Conservation (phyloP, 345 rosid species). For the Camelina laxa region DNA sequence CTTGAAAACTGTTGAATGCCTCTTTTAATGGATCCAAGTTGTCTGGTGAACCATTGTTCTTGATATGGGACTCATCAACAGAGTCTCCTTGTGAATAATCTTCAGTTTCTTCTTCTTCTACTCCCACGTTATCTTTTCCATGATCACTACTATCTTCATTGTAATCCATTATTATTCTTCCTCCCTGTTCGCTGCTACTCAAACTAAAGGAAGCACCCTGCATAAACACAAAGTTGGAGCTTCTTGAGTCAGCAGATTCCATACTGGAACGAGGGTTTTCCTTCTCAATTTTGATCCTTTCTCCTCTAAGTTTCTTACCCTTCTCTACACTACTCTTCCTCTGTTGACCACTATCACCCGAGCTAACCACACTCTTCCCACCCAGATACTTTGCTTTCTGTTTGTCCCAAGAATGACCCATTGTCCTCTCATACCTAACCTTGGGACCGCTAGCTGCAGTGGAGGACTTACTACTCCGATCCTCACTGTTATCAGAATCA, state of each 20-base stretch:
- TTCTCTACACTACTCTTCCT: constrained; percentile 58
- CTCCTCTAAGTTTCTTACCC: constrained; percentile 82
- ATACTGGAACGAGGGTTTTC: constrained; percentile 83
- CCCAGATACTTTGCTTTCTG: constrained; percentile 50
- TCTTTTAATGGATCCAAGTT: constrained; percentile 61
- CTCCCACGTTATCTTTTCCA: constrained; percentile 33
- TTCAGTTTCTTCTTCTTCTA: constrained; percentile 49
- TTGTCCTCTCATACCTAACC: constrained; percentile 51
- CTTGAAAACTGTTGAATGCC: constrained; percentile 57
- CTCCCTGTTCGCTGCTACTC: constrained; percentile 61
- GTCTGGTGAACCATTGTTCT: constrained; percentile 46
- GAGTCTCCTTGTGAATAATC: constrained; percentile 53
- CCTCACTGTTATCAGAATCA: constrained; percentile 73
- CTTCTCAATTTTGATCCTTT: constrained; percentile 76
- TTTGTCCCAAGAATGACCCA: constrained; percentile 50
- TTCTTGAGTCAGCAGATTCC: constrained; percentile 81
- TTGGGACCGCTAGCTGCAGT: constrained; percentile 76
- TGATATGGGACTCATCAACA: constrained; percentile 51
- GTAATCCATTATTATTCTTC: constrained; percentile 55
- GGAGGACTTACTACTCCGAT: constrained; percentile 72
- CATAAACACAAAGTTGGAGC: constrained; percentile 79
- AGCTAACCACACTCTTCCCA: constrained; percentile 53
- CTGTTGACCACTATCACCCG: constrained; percentile 54
- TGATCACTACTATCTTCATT: constrained; percentile 65
- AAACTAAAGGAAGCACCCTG: constrained; percentile 60